Base-by-base conservation (phyloP, 306 rosid genomes). In the Vigna unguiculata region DNA sequence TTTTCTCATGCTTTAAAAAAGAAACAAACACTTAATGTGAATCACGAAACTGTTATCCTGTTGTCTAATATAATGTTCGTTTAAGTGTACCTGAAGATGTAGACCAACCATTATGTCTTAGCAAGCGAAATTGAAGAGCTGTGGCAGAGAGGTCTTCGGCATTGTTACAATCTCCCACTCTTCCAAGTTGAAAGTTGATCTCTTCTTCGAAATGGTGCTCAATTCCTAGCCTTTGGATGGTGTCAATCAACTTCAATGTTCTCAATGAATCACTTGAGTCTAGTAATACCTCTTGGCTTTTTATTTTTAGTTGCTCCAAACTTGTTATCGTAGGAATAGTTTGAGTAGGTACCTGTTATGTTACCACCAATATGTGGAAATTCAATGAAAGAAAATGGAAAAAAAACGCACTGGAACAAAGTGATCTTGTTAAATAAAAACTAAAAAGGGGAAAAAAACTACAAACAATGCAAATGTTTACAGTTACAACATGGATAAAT, bases 91-190 rank as follows among this genome's bases (percentile, higher is more conserved):
- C 88, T 16, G 88, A 57, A 58, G 0, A 8, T 48, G 74, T 66
- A 9, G 79, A 28, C 16, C 11, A 78, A 9, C 72, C 77, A 76
- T 72, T 60, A 21, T 83, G 78, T 52, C 86, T 76, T 0, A 79
- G 64, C 7, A 86, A 6, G 43, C 89, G 83, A 19, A 86, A 86
- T 19, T 60, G 78, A 72, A 86, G 86, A 20, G 89, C 24, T 4
- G 89, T 72, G 32, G 84, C 76, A 72, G 38, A 83, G 34, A 86
- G 85, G 54, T 83, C 75, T n/a, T 55, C 20, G 21, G 69, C 21
- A 0, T 58, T 0, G 7, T 83, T 72, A 81, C 81, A 77, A 38
- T 48, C 46, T 2, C 12, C 4, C 25, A 72, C 0, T 19, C 20
- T 63, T 9, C 3, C 66, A 19, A 80, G 83, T n/a, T 53, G 77